Percentiles rank a stretch among this genome's conserved stretches.
These are phyloP conservation scores for Russula brevipes DNA, from an alignment of 768 basidiomycete genomes.

Conservation along the genomic window DNA sequence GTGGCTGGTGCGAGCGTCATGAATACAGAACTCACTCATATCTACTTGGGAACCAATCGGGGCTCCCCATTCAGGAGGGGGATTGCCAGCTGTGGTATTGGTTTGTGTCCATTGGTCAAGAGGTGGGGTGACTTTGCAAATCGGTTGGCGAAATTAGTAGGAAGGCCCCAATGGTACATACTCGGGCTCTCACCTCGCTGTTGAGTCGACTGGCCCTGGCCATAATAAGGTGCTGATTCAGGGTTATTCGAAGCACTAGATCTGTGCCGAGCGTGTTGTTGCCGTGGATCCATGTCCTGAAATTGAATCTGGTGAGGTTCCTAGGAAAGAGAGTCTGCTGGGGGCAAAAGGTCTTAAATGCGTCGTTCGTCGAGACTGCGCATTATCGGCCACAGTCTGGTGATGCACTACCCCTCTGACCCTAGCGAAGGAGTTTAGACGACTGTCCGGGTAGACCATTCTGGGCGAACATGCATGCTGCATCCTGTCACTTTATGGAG, in stretches of 20 bases:
- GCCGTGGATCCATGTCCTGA: not conserved
- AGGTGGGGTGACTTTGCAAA: not conserved
- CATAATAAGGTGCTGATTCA: not conserved
- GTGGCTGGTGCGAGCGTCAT: too few species aligned
- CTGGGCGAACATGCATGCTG: not conserved
- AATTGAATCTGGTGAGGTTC: not conserved
- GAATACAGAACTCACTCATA: not conserved
- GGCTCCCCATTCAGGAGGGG: too few species aligned
- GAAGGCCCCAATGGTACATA: not conserved
- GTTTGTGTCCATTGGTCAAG: too few species aligned
- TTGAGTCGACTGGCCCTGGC: not conserved
- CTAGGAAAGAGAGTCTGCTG: not conserved
- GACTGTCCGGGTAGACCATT: not conserved
- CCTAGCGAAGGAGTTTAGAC: constrained; percentile 5
- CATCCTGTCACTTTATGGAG: not conserved
- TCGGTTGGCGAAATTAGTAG: not conserved
- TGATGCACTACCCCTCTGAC: not conserved
- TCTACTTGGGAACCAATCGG: not conserved
- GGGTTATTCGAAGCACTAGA: not conserved
- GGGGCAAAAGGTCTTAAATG: constrained; percentile 1
- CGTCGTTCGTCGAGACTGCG: not conserved
- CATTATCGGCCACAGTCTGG: not conserved
- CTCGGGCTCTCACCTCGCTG: not conserved
- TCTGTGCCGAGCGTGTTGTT: not conserved
- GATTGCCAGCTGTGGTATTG: too few species aligned